Evolutionary conservation across 805 yeast genomes (phyloP), one percentile per base, ranked within the genome.

Genomic region (Metschnikowia proteae): DNA sequence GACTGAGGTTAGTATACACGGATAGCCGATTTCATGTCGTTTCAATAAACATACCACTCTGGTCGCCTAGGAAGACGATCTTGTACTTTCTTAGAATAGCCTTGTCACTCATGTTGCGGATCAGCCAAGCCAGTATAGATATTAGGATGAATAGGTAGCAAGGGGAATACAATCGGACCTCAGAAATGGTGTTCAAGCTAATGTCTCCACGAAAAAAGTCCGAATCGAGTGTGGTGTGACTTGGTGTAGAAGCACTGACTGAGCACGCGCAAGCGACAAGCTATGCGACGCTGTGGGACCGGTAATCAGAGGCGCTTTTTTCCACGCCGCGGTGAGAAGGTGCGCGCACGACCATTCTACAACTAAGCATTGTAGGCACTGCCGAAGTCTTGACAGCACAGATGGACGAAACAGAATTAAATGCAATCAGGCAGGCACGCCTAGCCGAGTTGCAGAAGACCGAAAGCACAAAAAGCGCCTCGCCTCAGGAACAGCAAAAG

Each of bases 41-140:
- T 37, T 22, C 13, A 23, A 10, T 3, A 31, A 34, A 66, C 80
- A 46, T 71, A 75, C 86, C 86, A 62, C 94, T 88, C 67, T 89
- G 96, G 66, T 92, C 99, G n/a, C 99, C 99, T 33, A 92, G 76
- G 65, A 92, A 94, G 32, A 92, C 98, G 49, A 92, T 88, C 70
- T 94, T 92, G 65, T 84, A 86, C 66, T 87, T 87, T 51, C 82
- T 73, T 55, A 80, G 68, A 62, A 75, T 73, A 43, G 61, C 60
- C 54, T 66, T 69, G 50, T 70, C 74, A 35, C 64, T 56, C 62
- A 60, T 58, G 46, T 31, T 50, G 38, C 25, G 23, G 36, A 6
- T 11, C 10, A n/a, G 39, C 6, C 6, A n/a, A 37, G 39, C 29
- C 11, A 26, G 41, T 38, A 38, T 17, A 28, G 39, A 37, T 37